Conservation (phyloP, 2,329 filamentous ascomycete species). For the Fusarium sp. region DNA sequence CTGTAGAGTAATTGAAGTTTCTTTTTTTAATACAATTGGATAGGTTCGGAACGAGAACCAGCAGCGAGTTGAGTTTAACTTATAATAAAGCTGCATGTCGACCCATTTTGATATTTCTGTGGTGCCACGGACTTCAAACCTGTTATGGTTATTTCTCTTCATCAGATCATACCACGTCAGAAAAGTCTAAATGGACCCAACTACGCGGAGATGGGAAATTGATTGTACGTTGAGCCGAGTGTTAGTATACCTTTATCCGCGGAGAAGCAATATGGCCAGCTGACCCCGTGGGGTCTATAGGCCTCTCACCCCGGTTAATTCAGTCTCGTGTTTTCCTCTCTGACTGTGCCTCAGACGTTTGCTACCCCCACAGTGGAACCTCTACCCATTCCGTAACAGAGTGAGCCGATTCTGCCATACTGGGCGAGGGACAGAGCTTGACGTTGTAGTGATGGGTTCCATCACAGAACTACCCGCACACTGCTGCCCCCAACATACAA, state of each 20-base stretch:
- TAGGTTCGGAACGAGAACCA: neutral
- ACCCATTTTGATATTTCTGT: constrained; percentile 12
- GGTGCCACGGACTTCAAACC: constrained; percentile 6
- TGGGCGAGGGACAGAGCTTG: neutral
- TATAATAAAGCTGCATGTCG: constrained; percentile 9
- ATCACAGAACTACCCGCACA: constrained; percentile 14
- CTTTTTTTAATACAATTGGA: neutral
- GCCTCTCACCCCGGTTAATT: neutral
- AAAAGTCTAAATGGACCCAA: constrained; percentile 15
- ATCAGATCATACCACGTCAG: constrained; percentile 28
- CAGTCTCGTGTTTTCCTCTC: constrained; percentile 25
- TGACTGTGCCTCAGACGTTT: neutral
- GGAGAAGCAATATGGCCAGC: constrained; percentile 24
- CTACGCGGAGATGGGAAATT: constrained; percentile 15
- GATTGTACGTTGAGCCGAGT: constrained; percentile 20
- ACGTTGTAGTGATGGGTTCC: constrained; percentile 7
- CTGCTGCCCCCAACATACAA: neutral
- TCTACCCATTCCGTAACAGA: constrained; percentile 4
- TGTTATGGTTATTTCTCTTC: neutral
- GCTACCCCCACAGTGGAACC: constrained; percentile 4
- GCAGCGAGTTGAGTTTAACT: constrained; percentile 12
- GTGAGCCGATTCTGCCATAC: constrained; percentile 20
- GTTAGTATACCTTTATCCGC: constrained; percentile 29
- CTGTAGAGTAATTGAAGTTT: neutral
- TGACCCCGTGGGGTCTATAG: constrained; percentile 34